phyloP scores from a whole-genome alignment of 1,284 basidiomycete species.

The Heterobasidion parviporum region DNA sequence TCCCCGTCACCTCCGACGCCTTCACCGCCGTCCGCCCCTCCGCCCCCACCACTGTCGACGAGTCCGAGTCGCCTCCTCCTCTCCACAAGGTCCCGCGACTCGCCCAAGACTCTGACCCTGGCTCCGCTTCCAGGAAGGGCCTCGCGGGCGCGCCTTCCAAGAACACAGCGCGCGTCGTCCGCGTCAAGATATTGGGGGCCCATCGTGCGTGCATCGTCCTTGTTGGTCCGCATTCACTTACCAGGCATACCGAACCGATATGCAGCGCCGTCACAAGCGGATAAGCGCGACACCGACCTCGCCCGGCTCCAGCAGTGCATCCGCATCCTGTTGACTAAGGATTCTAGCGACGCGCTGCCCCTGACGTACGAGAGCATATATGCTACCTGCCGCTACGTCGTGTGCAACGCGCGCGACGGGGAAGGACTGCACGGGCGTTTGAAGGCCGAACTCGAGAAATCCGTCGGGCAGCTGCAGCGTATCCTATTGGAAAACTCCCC shows the following conservation, averaged over 20 bases:
- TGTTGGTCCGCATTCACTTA: background rate
- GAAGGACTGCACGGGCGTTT: slow-evolving; percentile 45
- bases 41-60: slow-evolving; percentile 20
- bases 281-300: slow-evolving; percentile 13
- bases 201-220: background rate
- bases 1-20: slow-evolving; percentile 46
- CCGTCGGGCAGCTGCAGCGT: slow-evolving; percentile 29
- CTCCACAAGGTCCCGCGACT: slow-evolving; percentile 60
- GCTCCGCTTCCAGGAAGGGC: slow-evolving; percentile 45
- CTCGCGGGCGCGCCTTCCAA: slow-evolving; percentile 1
- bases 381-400: slow-evolving; percentile 42
- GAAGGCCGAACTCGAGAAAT: slow-evolving; percentile 46
- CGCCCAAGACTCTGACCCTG: slow-evolving; percentile 52
- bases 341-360: slow-evolving; percentile 24
- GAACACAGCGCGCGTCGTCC: background rate
- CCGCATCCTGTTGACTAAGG: slow-evolving; percentile 32
- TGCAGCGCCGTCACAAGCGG: slow-evolving; percentile 12
- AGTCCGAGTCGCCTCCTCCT: slow-evolving; percentile 42
- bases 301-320: slow-evolving; percentile 35
- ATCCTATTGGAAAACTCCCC: slow-evolving; percentile 22
- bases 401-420: slow-evolving; percentile 42
- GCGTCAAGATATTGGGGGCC: slow-evolving; percentile 2
- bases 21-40: slow-evolving; percentile 35
- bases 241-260: background rate
- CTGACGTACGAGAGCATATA: slow-evolving; percentile 50